Evolutionary conservation across 305 asterid species (phyloP).

Genomic region (Fraxinus angustifolia): DNA sequence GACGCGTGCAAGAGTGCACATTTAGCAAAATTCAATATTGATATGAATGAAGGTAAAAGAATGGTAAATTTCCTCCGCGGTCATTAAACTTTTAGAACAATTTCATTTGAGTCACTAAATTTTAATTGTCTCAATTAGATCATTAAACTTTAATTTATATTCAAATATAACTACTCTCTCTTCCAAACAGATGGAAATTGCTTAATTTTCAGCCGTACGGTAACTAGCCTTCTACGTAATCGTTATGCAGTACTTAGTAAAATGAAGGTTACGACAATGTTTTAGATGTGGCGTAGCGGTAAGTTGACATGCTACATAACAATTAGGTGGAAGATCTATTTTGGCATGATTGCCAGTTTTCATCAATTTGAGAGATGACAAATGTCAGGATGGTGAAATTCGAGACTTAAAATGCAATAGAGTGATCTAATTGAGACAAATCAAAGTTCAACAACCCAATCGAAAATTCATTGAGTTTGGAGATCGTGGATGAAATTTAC

Average conservation of each 20-base stretch:
- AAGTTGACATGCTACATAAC: background rate
- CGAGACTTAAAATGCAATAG: background rate
- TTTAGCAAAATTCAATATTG: background rate
- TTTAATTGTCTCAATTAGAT: background rate
- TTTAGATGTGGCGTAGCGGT: background rate
- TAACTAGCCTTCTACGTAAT: background rate
- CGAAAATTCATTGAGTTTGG: slow-evolving; percentile 20
- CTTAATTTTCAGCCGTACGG: background rate
- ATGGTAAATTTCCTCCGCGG: background rate
- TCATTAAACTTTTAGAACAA: background rate
- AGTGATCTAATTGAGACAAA: background rate
- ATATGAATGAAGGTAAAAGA: background rate
- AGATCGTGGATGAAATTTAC: slow-evolving; percentile 18
- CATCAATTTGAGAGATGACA: background rate
- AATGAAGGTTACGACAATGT: background rate
- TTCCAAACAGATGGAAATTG: background rate
- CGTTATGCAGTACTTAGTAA: background rate
- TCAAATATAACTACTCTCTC: background rate
- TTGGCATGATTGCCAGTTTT: background rate
- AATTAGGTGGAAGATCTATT: background rate
- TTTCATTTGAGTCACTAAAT: background rate
- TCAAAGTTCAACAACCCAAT: background rate
- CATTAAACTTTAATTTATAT: background rate
- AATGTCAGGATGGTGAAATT: background rate
- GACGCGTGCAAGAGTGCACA: no score